Conservation (phyloP, 768 basidiomycete genomes). For the Boletus vinaceobasis region DNA sequence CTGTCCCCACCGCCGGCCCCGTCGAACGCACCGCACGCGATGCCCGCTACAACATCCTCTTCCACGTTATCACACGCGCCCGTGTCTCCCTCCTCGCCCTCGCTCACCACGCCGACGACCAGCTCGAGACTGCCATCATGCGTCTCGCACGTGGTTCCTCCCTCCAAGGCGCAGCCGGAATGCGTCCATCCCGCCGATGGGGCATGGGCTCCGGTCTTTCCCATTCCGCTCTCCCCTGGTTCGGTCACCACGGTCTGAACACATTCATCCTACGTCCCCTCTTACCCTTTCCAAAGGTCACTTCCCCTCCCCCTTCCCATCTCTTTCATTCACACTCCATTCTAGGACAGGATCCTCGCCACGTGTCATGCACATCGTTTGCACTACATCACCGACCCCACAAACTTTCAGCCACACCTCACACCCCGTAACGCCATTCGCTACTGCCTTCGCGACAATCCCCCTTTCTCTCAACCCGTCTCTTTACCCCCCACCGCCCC, state of each 20-base stretch:
- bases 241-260: conserved; percentile 56
- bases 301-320: not conserved
- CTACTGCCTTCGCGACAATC: conserved; percentile 32
- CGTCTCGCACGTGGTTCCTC: conserved; percentile 59
- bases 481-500: conserved; percentile 31
- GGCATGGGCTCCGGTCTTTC: conserved; percentile 61
- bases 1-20: conserved; percentile 38
- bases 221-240: conserved; percentile 35
- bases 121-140: conserved; percentile 78
- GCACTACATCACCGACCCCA: conserved; percentile 60
- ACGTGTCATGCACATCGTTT: conserved; percentile 66
- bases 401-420: conserved; percentile 71
- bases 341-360: conserved; percentile 74
- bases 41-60: conserved; percentile 55
- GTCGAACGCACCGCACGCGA: conserved; percentile 58
- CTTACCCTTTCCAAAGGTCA: conserved; percentile 64
- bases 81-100: conserved; percentile 49
- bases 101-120: conserved; percentile 81
- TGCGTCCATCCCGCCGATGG: conserved; percentile 65
- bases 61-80: conserved; percentile 41
- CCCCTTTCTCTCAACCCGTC: conserved; percentile 11
- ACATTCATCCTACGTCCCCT: conserved; percentile 73
- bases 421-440: conserved; percentile 75
- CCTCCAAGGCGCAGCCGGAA: conserved; percentile 58
- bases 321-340: not conserved